Base-by-base conservation (phyloP, 768 basidiomycete species). In the Xerocomellus dryophilus region DNA sequence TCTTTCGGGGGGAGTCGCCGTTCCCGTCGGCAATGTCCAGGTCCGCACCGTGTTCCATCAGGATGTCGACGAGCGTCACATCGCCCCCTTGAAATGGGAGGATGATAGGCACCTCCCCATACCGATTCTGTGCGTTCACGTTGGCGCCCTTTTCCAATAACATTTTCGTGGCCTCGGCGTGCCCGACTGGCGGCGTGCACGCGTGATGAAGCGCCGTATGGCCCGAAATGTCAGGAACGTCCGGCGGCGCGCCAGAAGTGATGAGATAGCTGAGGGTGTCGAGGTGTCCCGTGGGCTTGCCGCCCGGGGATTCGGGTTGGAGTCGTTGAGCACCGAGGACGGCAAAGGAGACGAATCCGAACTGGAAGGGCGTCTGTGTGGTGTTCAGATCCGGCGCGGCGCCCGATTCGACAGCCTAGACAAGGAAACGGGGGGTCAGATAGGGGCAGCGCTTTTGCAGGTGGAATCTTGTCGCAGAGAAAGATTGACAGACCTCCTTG, bases 1-100 rank as follows among this genome's bases (percentile, higher is more conserved):
- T 57, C 25, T 57, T 54, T 7, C 61, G 58, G 0, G 76, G 74
- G 0, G 72, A 63, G 9, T 66, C 42, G 0, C 74, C 76, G 47
- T 82, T 77, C 11, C 61, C 73, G 47, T 76, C 74, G 14, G 60
- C 40, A 7, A 73, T 56, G 48, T 77, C 72, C 44, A 81, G 27
- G 51, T 78, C 73, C 9, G 81, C 81, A 10, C 74, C 76, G 39
- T 71, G 72, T 60, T 80, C 78, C 75, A 83, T 72, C 49, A 83
- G 60, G 15, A 79, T 44, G 29, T 82, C 74, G 20, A 82, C 67
- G 10, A 68, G 66, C 1, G 45, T 34, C 2, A 71, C 55, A 17
- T 73, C 55, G 27, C 70, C 69, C 12, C 70, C 68, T 47, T 70
- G 67, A 17, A 78, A 66, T 1, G 74, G 67, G 4, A 62, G 62